Conservation (phyloP, 805 yeast genomes). For the Spathaspora gorwiae region DNA sequence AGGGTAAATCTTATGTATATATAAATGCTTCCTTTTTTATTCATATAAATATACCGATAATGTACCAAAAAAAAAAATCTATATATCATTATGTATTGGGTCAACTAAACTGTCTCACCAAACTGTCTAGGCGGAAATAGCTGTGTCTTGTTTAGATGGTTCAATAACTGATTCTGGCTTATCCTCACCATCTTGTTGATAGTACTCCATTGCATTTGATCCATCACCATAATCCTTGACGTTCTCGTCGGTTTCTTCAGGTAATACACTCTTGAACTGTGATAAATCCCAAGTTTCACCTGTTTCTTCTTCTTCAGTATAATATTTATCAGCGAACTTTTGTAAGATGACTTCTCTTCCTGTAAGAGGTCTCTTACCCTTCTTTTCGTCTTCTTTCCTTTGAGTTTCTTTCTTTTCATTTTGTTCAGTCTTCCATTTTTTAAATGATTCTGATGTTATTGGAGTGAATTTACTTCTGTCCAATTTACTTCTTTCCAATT, state of each 20-base stretch:
- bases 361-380: slow-evolving; percentile 47
- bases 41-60: background rate
- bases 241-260: slow-evolving; percentile 42
- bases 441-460: slow-evolving; percentile 75
- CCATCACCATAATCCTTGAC: slow-evolving; percentile 78
- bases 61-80: background rate
- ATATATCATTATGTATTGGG: background rate
- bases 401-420: slow-evolving; percentile 48
- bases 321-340: slow-evolving; percentile 54
- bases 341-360: slow-evolving; percentile 69
- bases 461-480: slow-evolving; percentile 78
- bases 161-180: slow-evolving; percentile 3
- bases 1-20: no score
- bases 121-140: background rate
- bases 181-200: slow-evolving; percentile 7
- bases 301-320: slow-evolving; percentile 48
- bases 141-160: background rate
- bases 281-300: slow-evolving; percentile 56
- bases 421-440: slow-evolving; percentile 77
- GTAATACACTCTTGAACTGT: slow-evolving; percentile 51
- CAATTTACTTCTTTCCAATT: slow-evolving; percentile 82
- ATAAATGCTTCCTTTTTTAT: background rate
- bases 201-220: slow-evolving; percentile 22
- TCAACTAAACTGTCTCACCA: background rate
- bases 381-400: slow-evolving; percentile 27